A percentile compares a stretch with the other conserved stretches of the same genome.
Evolutionary conservation across 2,329 filamentous ascomycete species (phyloP).

Genomic region (Penicillium italicum): DNA sequence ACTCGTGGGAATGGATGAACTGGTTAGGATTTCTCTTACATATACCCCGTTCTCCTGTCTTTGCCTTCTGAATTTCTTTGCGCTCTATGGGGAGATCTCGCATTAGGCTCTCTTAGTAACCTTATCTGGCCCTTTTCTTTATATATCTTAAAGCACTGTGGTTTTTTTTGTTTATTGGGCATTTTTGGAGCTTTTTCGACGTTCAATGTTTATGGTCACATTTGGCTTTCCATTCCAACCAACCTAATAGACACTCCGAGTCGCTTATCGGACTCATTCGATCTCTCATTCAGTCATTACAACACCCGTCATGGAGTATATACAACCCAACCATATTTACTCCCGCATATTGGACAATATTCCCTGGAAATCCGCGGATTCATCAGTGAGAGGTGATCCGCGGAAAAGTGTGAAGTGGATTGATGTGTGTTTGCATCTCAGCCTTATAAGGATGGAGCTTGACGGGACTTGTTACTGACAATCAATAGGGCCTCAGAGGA

Average conservation of each 20-base stretch:
- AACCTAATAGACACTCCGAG: neutral
- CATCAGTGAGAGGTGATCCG: conserved; percentile 10
- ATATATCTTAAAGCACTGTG: neutral
- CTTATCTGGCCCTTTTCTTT: neutral
- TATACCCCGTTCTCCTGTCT: conserved; percentile 2
- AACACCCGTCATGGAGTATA: conserved; percentile 18
- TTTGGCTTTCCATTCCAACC: neutral
- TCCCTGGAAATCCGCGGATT: conserved; percentile 20
- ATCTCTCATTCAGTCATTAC: neutral
- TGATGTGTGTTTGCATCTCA: neutral
- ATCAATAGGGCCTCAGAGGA: conserved; percentile 49
- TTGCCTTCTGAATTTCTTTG: neutral
- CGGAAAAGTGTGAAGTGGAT: conserved; percentile 10
- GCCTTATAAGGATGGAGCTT: neutral
- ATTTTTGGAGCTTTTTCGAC: neutral
- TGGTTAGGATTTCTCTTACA: conserved; percentile 5
- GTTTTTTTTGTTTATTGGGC: neutral
- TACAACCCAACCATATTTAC: conserved; percentile 18
- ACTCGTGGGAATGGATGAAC: neutral
- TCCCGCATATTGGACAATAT: conserved; percentile 21
- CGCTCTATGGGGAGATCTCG: conserved; percentile 1
- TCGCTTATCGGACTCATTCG: neutral
- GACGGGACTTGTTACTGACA: neutral
- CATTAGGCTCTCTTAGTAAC: neutral
- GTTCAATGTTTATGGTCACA: neutral